Base-by-base conservation (phyloP, 2,329 filamentous ascomycete species). In the Drechmeria coniospora region DNA sequence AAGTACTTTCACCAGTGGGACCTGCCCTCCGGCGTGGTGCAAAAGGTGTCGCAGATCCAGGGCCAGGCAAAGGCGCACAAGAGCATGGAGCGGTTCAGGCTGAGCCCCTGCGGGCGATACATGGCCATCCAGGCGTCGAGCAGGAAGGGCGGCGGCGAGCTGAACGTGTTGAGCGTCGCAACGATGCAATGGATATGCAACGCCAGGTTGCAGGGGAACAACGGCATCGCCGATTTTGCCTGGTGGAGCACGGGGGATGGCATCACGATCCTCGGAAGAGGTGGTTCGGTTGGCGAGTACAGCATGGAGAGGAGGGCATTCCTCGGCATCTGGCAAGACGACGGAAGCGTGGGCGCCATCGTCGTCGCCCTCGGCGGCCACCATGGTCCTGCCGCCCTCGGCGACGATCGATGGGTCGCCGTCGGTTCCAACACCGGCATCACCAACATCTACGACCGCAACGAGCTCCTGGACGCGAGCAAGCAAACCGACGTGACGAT, bases 1-100 rank as follows among this genome's bases (percentile, higher is more conserved):
- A 75, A 75, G 36, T 95, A 84, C 59, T 94, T 95, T 54, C 90
- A 95, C 55, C 75, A 79, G 39, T 98, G 90, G 90, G 77, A 95
- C 44, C 66, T 98, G 15, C 63, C 77, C 23, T 76, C 78, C 1
- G 90, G 90, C 23, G 61, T 65, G 9, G 74, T 98, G 26, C 79
- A 87, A 44, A 93, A 92, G 54, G 69, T 92, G 24, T 74, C 71
- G 40, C 65, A 79, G 47, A 59, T 90, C 33, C 69, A 79, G 46
- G 72, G 84, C 36, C 77, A 84, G 40, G 63, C 75, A 38, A 67
- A 80, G 30, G 82, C 92, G 52, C 86, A 94, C 51, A 79, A 75
- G 42, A 79, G 71, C 22, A 94, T 94, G 83, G 90, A 95, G 52
- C 65, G 66, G 17, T 92, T 98, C 63, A 80, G 79, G 42, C 59